These are phyloP conservation scores for Aureobasidium sp. DNA, from an alignment of 2,329 filamentous ascomycete species.

Conservation along the genomic window DNA sequence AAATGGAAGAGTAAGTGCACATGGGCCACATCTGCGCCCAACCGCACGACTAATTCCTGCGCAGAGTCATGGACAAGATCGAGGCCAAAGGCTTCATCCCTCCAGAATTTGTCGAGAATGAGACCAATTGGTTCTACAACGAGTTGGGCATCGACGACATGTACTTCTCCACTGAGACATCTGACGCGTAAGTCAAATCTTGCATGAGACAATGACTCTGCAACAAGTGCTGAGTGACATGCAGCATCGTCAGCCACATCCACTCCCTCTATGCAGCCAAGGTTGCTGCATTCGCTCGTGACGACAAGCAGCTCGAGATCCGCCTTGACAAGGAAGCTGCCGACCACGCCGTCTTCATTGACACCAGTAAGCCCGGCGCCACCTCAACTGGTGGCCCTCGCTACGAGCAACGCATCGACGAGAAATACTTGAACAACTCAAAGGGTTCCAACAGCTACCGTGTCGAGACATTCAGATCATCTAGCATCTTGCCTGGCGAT, in stretches of 20 bases:
- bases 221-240: constrained; percentile 19
- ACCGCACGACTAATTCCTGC: constrained; percentile 22
- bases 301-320: constrained; percentile 92
- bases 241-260: constrained; percentile 77
- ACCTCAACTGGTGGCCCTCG: constrained; percentile 71
- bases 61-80: constrained; percentile 70
- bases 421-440: constrained; percentile 85
- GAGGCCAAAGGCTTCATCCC: constrained; percentile 80
- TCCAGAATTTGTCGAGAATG: constrained; percentile 69
- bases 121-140: constrained; percentile 96
- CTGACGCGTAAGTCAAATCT: constrained; percentile 51
- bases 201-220: not conserved
- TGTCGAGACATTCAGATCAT: constrained; percentile 94
- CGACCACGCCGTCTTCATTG: constrained; percentile 97
- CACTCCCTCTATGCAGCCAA: constrained; percentile 96
- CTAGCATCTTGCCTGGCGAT: constrained; percentile 66
- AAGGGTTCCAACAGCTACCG: constrained; percentile 69
- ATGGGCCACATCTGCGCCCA: not conserved
- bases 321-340: constrained; percentile 88
- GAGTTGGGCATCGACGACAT: constrained; percentile 97
- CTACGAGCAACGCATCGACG: constrained; percentile 89
- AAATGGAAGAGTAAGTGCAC: constrained; percentile 67
- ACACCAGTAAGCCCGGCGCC: constrained; percentile 86
- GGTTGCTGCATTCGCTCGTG: constrained; percentile 83
- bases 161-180: constrained; percentile 88